A percentile compares a stretch with the other conserved stretches of the same genome.
These are phyloP conservation scores for Nannochloropsis granulata DNA, from an alignment of 108 stramenopile genomes.

Conservation along the genomic window DNA sequence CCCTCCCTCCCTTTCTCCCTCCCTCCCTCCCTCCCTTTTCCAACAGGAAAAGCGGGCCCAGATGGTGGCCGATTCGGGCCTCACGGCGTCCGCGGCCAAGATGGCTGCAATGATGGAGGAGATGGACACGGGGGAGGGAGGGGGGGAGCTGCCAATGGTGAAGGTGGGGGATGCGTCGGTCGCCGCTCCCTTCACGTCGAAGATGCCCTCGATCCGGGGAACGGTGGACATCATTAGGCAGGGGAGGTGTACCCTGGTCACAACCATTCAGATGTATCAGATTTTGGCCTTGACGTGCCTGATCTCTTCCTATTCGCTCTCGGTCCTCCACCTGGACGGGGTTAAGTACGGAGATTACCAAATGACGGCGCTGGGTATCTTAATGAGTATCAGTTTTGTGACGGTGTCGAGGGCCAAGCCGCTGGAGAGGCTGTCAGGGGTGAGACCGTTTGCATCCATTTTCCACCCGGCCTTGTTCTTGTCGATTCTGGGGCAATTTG, in stretches of 20 bases:
- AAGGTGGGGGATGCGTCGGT: constrained; percentile 90
- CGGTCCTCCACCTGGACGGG: constrained; percentile 85
- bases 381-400: constrained; percentile 78
- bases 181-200: constrained; percentile 89
- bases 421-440: constrained; percentile 66
- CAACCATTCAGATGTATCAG: constrained; percentile 51
- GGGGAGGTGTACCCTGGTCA: constrained; percentile 71
- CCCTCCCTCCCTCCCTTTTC: too few species aligned
- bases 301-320: constrained; percentile 87
- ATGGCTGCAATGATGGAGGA: constrained; percentile 39
- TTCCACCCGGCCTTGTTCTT: constrained; percentile 86
- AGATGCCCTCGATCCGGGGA: constrained; percentile 85
- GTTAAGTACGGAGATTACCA: constrained; percentile 91
- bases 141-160: constrained; percentile 54
- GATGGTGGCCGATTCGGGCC: background rate
- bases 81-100: constrained; percentile 22
- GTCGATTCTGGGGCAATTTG: constrained; percentile 78
- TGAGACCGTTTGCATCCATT: constrained; percentile 79
- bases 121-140: constrained; percentile 40
- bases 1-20: too few species aligned
- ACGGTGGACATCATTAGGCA: constrained; percentile 91
- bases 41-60: background rate
- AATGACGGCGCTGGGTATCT: constrained; percentile 49
- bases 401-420: constrained; percentile 84
- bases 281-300: constrained; percentile 88